A percentile compares a stretch with the other conserved stretches of the same genome.
phyloP scores from a whole-genome alignment of 2,329 filamentous ascomycete species.

The Pestalotiopsis sp. region DNA sequence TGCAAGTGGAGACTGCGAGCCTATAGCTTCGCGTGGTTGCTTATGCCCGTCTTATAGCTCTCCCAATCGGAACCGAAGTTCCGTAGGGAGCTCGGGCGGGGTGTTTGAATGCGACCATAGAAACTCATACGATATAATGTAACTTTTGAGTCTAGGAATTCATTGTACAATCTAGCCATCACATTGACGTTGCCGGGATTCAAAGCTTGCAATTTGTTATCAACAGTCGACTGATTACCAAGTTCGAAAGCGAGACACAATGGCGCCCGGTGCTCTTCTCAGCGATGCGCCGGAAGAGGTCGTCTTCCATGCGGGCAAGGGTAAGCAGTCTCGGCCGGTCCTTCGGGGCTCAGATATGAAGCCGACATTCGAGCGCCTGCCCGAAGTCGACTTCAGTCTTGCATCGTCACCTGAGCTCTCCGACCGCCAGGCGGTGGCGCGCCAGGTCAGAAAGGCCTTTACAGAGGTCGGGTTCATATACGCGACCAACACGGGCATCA shows the following conservation, averaged over 20 bases:
- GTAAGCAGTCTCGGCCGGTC: constrained; percentile 12
- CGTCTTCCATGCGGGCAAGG: constrained; percentile 17
- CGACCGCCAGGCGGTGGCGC: constrained; percentile 2
- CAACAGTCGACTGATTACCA: neutral
- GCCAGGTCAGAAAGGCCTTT: constrained; percentile 11
- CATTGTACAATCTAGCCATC: too few species aligned
- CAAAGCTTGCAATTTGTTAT: too few species aligned
- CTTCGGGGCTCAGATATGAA: constrained; percentile 8
- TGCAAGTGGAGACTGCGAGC: neutral
- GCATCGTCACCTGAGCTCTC: constrained; percentile 2
- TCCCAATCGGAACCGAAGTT: neutral
- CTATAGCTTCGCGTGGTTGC: neutral
- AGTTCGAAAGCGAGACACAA: neutral
- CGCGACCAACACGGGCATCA: constrained; percentile 13
- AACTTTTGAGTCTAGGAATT: neutral
- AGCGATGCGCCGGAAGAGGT: constrained; percentile 13
- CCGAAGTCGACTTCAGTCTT: constrained; percentile 8
- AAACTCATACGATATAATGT: neutral
- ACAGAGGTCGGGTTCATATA: constrained; percentile 14
- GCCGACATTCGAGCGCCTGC: constrained; percentile 11
- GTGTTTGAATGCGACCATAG: neutral
- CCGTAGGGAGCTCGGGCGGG: neutral
- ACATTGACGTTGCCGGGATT: too few species aligned
- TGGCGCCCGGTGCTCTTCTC: constrained; percentile 15
- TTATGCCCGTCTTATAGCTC: neutral